Evolutionary conservation across 2,329 filamentous ascomycete species (phyloP), one percentile per base, ranked within the genome.

Genomic region (Microthyrium microscopicum): DNA sequence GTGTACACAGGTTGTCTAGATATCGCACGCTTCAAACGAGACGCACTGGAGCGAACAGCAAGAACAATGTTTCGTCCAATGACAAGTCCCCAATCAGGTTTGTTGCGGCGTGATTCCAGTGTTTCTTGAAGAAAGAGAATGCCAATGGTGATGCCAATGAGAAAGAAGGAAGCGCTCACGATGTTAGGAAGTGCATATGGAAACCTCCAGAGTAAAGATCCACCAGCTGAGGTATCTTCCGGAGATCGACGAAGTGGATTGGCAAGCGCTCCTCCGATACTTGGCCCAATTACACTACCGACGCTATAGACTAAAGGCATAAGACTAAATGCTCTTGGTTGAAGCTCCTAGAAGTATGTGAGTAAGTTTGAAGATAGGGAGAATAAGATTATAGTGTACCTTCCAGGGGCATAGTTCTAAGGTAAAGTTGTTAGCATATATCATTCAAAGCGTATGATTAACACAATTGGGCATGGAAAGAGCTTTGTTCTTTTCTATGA

Each of bases 261-360:
- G 6, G 84, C 82, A 39, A 95, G 71, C 40, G 83, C 75, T 4
- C 87, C 87, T 19, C 87, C 87, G 46, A 95, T 78, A 4, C n/a
- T 76, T 1, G 87, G 87, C 0, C 87, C 87, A 43, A 93, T 79
- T 24, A 93, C 82, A 22, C 74, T 79, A 1, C 87, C 87, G 33
- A 94, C 61, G 8, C 76, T 84, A 78, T 83, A 95, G 2, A 78
- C 80, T 12, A 95, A 58, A 4, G 87, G 87, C 85, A 95, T 94
- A 29, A 95, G 64, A 41, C 77, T 84, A 53, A 95, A 95, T 0
- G 89, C 89, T 33, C 73, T 65, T 0, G 87, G 85, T 48, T 94
- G 87, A 5, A 93, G 62, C 48, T 84, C 78, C 51, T 55, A 13
- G 15, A 6, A 27, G 12, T 22, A 15, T 26, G 17, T 24, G 13